These are phyloP conservation scores for Coniochaeta hoffmannii DNA, from an alignment of 2,329 filamentous ascomycete genomes.

Conservation along the genomic window DNA sequence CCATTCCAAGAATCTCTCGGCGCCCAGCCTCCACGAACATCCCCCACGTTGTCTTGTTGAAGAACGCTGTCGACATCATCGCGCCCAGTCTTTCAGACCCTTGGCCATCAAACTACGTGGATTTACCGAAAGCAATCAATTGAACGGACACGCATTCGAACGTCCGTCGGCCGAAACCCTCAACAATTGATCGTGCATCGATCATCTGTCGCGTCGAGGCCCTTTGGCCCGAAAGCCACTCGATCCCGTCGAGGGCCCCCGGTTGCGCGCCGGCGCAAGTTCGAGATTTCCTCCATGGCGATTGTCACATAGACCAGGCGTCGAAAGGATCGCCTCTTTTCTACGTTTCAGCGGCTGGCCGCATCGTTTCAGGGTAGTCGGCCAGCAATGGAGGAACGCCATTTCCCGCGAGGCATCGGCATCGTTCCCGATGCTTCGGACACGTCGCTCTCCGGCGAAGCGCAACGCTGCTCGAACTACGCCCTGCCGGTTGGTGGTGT, in stretches of 20 bases:
- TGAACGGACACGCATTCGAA: background rate
- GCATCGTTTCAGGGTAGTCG: slow-evolving; percentile 11
- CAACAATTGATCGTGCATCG: background rate
- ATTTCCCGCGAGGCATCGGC: slow-evolving; percentile 11
- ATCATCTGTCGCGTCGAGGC: background rate
- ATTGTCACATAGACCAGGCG: slow-evolving; percentile 16
- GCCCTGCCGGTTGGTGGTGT: slow-evolving; percentile 17
- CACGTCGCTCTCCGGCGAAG: slow-evolving; percentile 10
- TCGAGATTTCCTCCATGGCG: slow-evolving; percentile 14
- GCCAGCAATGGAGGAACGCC: slow-evolving; percentile 17
- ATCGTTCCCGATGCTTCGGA: slow-evolving; percentile 10
- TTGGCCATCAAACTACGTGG: background rate
- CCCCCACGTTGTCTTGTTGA: slow-evolving; percentile 10
- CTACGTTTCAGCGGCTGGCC: slow-evolving; percentile 14
- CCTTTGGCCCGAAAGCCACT: background rate
- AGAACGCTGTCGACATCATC: background rate
- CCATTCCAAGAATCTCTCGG: slow-evolving; percentile 25
- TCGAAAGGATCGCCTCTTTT: slow-evolving; percentile 12
- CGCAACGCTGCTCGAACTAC: slow-evolving; percentile 13
- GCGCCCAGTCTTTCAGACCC: background rate
- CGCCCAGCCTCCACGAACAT: slow-evolving; percentile 28
- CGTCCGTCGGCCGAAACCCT: background rate
- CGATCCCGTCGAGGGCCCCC: background rate
- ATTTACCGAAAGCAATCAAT: background rate
- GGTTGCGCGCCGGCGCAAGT: slow-evolving; percentile 4